These are phyloP conservation scores for Sporothrix brasiliensis DNA, from an alignment of 2,329 filamentous ascomycete genomes.

Conservation along the genomic window DNA sequence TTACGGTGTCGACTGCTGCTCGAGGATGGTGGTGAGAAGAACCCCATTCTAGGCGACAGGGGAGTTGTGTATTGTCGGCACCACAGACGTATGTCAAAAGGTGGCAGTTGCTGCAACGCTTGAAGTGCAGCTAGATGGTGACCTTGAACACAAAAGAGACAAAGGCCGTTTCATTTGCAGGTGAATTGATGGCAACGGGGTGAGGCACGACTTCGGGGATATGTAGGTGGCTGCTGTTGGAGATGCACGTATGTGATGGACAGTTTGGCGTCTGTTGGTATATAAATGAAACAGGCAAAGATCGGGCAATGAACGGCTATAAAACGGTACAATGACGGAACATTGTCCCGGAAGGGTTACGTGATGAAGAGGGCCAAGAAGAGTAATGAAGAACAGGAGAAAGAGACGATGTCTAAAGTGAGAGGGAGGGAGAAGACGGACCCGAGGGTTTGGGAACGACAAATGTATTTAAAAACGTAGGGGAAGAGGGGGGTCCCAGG, in stretches of 20 bases:
- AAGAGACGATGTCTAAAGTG: neutral
- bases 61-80: neutral
- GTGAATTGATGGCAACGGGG: neutral
- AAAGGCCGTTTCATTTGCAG: constrained; percentile 7
- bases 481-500: neutral
- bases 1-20: constrained; percentile 24
- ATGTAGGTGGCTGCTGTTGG: neutral
- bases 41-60: constrained; percentile 23
- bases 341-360: neutral
- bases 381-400: neutral
- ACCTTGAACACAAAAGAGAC: too few species aligned
- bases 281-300: neutral
- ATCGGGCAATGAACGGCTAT: neutral
- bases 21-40: constrained; percentile 23
- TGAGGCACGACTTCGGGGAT: neutral
- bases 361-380: neutral
- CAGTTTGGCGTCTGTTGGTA: neutral
- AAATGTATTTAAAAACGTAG: constrained; percentile 4
- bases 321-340: neutral
- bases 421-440: constrained; percentile 1
- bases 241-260: neutral
- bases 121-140: neutral
- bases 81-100: neutral
- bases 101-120: neutral
- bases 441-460: constrained; percentile 19